Conservation (phyloP, 768 basidiomycete species). For the Termitomyces sp. region DNA sequence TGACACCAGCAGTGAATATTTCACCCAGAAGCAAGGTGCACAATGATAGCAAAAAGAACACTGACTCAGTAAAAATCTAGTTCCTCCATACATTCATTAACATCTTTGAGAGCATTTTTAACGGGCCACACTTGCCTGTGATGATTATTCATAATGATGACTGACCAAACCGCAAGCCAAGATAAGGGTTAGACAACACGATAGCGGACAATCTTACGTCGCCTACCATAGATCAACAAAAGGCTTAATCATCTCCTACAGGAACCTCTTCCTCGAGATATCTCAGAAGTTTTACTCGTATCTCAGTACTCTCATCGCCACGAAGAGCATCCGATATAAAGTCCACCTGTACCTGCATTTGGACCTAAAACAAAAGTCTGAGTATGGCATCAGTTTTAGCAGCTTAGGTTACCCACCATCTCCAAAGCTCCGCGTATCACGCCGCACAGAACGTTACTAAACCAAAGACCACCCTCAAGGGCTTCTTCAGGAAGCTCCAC, state of each 20-base stretch:
- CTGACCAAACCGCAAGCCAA: not conserved
- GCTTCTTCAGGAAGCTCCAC: conserved; percentile 95
- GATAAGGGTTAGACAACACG: not conserved
- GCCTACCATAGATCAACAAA: not conserved
- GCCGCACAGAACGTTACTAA: conserved; percentile 93
- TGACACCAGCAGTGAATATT: too few species aligned
- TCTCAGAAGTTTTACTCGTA: conserved; percentile 85
- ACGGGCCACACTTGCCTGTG: not conserved
- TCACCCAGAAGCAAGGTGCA: too few species aligned
- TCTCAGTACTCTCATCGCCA: conserved; percentile 93
- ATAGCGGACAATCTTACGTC: not conserved
- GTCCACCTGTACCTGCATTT: conserved; percentile 89
- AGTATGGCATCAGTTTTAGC: not conserved
- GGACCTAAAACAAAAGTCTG: conserved; percentile 53
- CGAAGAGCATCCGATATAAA: conserved; percentile 89
- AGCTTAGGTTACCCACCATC: conserved; percentile 64
- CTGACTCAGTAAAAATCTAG: too few species aligned
- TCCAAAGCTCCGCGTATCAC: conserved; percentile 90
- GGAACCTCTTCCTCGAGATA: conserved; percentile 96
- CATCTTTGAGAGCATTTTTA: not conserved
- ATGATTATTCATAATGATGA: not conserved
- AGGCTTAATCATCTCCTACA: conserved; percentile 75
- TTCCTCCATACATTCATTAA: not conserved
- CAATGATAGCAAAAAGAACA: too few species aligned
- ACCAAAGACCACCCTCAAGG: conserved; percentile 91